Evolutionary conservation across 257 asterid genomes (phyloP).

Genomic region (Ehretia macrophylla): DNA sequence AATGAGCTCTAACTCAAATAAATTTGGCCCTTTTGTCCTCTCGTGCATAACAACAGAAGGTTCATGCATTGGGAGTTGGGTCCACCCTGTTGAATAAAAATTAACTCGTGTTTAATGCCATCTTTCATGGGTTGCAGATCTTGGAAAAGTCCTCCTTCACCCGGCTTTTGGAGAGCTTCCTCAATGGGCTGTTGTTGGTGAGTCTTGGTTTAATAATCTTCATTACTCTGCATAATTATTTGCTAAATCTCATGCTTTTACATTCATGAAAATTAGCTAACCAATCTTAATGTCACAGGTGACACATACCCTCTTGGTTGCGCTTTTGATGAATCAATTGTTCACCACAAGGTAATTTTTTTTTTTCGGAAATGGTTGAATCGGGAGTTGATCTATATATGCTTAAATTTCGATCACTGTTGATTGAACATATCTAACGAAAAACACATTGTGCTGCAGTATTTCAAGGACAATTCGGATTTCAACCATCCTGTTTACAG

Average conservation of each 20-base stretch:
- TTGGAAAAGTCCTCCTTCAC: conserved; percentile 21
- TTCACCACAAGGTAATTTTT: conserved; percentile 17
- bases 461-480: conserved; percentile 21
- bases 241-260: no score
- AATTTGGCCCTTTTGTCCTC: background rate
- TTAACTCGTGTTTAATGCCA: no score
- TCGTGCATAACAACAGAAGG: background rate
- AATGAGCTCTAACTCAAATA: no score
- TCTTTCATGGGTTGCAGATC: conserved; percentile 7
- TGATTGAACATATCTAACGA: background rate
- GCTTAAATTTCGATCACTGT: no score
- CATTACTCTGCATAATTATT: background rate
- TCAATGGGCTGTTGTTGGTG: conserved; percentile 25
- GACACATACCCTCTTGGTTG: conserved; percentile 24
- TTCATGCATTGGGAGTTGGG: background rate
- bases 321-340: conserved; percentile 19
- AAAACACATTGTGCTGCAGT: conserved; percentile 4
- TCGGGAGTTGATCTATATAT: background rate
- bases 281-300: background rate
- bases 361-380: background rate
- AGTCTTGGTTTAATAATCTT: background rate
- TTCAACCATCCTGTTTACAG: conserved; percentile 9
- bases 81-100: no score
- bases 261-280: background rate
- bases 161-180: conserved; percentile 16